A percentile compares a stretch with the other conserved stretches of the same genome.
These are phyloP conservation scores for Przewalskia tangutica DNA, from an alignment of 257 asterid species.

Conservation along the genomic window DNA sequence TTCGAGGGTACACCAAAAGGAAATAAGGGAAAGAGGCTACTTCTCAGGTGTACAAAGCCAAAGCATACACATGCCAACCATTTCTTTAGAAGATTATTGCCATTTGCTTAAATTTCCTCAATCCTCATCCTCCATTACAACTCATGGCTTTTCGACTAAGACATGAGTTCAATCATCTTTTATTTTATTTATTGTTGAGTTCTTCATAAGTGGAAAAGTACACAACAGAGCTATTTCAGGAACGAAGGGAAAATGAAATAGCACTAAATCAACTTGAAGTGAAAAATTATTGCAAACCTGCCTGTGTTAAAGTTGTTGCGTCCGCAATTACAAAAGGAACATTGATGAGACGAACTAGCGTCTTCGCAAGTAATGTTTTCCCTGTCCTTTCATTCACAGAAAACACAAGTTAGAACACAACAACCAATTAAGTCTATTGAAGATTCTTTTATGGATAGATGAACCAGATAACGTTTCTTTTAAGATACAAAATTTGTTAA, in stretches of 20 bases:
- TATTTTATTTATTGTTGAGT: background rate
- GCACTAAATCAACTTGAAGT: background rate
- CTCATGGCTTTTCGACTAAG: background rate
- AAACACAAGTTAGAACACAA: conserved; percentile 9
- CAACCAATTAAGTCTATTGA: background rate
- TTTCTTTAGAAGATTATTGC: background rate
- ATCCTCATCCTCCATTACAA: background rate
- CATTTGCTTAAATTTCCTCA: background rate
- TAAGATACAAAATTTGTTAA: background rate
- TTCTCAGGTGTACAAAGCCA: background rate
- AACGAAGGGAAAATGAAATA: background rate
- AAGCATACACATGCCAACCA: background rate
- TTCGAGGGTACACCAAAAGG: background rate
- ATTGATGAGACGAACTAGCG: conserved; percentile 80
- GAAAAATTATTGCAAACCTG: conserved; percentile 52
- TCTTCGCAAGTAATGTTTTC: conserved; percentile 95
- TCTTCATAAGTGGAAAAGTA: background rate
- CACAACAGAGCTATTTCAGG: background rate
- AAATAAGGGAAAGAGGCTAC: background rate
- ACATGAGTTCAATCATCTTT: background rate
- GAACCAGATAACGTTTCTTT: conserved; percentile 10
- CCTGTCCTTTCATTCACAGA: conserved; percentile 69
- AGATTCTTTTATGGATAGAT: background rate
- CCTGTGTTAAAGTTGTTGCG: conserved; percentile 95
- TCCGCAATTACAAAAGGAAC: conserved; percentile 90